Base-by-base conservation (phyloP, 2,329 filamentous ascomycete species). In the Lomentospora prolificans region DNA sequence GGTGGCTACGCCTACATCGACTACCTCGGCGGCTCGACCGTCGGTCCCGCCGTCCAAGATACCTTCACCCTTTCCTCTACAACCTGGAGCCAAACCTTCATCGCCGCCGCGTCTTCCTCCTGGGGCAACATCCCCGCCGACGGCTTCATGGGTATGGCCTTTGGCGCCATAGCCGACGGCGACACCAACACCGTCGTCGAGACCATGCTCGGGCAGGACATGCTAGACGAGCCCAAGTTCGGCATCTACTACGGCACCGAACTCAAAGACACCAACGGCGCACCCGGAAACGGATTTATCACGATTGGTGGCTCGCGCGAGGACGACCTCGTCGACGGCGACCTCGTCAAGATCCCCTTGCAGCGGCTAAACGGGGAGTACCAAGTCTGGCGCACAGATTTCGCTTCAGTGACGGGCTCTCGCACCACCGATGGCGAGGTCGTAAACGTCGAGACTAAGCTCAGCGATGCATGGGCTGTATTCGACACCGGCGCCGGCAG, bases 131-230 rank as follows among this genome's bases (percentile, higher is more conserved):
- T 65, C 5, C 58, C 69, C 0, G 64, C 62, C 3, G 64, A 69
- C 48, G 69, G 69, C 22, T 70, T 71, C 58, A 55, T 71, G 30
- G 69, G 69, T 0, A 59, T 71, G 3, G 64, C 63, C 2, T 71
- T 71, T 28, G 58, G 59, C 14, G 64, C 63, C 22, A 70, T 70
- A 48, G 50, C 63, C 7, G 67, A 65, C 3, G 64, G 61, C 12
- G 60, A 60, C 33, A 62, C 68, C 1, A 59, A 60, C 2, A 67
- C 69, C 0, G 17, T 71, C 10, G 62, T 68, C 10, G 67, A 70
- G 58, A 63, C 65, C 4, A 57, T 71, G 33, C 62, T 71, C 60
- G 54, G 58, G 30, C 53, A 63, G 2, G 61, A 61, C 55, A 27
- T 62, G 24, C 59, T 70, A n/a, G 68, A 69, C 58, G 31, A 63